phyloP scores from a whole-genome alignment of 768 basidiomycete species.

The Auricularia cornea region DNA sequence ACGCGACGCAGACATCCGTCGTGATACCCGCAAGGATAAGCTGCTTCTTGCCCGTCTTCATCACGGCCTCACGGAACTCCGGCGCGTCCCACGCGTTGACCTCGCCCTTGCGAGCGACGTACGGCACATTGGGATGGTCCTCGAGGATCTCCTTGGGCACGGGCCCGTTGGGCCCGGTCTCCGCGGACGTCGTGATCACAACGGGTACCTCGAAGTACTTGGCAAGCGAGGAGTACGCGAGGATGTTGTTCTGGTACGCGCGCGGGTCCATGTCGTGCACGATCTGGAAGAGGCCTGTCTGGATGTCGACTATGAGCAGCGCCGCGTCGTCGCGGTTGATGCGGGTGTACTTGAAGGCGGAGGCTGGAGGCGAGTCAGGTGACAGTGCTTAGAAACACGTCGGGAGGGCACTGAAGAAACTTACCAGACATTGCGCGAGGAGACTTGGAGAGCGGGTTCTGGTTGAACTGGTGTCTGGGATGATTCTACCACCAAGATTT shows the following conservation, averaged over 20 bases:
- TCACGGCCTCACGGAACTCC: slow-evolving; percentile 38
- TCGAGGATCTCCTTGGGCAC: slow-evolving; percentile 36
- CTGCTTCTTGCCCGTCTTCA: slow-evolving; percentile 42
- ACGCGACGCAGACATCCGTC: no score
- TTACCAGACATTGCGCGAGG: no score
- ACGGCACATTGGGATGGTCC: slow-evolving; percentile 37
- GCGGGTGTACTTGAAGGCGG: slow-evolving; percentile 25
- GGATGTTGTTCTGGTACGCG: slow-evolving; percentile 34
- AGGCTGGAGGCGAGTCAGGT: neutral
- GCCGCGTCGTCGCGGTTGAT: slow-evolving; percentile 38
- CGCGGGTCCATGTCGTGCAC: no score
- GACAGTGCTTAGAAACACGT: no score
- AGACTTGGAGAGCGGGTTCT: no score
- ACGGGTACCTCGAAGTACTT: slow-evolving; percentile 40
- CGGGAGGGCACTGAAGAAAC: no score
- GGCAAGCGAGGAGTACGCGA: slow-evolving; percentile 39
- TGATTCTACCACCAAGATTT: no score
- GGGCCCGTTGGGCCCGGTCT: slow-evolving; percentile 42
- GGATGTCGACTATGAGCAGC: slow-evolving; percentile 42
- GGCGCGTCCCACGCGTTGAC: slow-evolving; percentile 46
- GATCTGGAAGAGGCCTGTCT: slow-evolving; percentile 40
- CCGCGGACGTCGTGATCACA: slow-evolving; percentile 37
- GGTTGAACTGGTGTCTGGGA: no score
- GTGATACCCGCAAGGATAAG: slow-evolving; percentile 44
- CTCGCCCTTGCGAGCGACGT: slow-evolving; percentile 40